Percentiles rank a stretch among this genome's conserved stretches.
These are phyloP conservation scores for Quercus robur DNA, from an alignment of 306 rosid genomes.

Conservation along the genomic window DNA sequence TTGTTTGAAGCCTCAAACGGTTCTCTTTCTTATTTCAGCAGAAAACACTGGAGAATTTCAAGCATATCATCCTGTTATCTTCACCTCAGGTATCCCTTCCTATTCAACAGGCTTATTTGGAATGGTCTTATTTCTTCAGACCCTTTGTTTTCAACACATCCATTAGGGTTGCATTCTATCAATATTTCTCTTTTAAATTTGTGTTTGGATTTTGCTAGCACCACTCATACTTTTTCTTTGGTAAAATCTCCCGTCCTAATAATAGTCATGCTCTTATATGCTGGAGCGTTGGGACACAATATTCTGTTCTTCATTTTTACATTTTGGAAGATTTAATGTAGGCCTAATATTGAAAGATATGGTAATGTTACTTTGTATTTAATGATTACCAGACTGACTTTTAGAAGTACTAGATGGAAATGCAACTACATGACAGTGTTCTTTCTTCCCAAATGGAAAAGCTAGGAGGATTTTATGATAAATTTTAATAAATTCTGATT, in stretches of 20 bases:
- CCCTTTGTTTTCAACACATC: neutral
- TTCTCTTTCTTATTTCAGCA: conserved; percentile 49
- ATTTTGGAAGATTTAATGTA: neutral
- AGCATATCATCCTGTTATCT: conserved; percentile 75
- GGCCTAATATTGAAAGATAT: neutral
- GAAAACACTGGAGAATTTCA: conserved; percentile 78
- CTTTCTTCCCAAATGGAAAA: neutral
- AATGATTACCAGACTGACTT: neutral
- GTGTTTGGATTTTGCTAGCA: neutral
- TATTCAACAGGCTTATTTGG: neutral
- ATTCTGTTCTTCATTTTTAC: neutral
- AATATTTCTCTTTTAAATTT: neutral
- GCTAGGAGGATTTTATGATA: neutral
- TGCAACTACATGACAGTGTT: neutral
- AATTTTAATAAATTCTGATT: neutral
- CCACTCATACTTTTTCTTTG: neutral
- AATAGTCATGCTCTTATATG: neutral
- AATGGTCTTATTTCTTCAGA: neutral
- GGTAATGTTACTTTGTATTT: neutral
- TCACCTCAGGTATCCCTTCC: conserved; percentile 80
- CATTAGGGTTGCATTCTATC: neutral
- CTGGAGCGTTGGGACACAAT: neutral
- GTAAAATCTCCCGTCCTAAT: neutral
- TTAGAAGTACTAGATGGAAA: neutral
- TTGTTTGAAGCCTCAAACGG: neutral